These are phyloP conservation scores for Petrea volubilis DNA, from an alignment of 257 asterid genomes.

Conservation along the genomic window DNA sequence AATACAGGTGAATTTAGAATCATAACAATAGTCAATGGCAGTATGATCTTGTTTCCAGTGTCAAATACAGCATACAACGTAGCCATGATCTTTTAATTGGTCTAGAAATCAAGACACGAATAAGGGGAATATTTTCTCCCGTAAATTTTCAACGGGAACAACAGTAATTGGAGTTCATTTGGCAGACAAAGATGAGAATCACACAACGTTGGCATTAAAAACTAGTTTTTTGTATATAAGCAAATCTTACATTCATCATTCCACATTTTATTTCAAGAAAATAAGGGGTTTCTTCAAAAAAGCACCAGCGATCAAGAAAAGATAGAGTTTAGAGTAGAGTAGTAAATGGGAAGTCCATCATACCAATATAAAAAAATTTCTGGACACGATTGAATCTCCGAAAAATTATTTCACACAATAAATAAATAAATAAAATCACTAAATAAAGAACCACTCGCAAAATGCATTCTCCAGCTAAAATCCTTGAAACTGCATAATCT, in stretches of 20 bases:
- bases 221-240: background rate
- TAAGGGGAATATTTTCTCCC: background rate
- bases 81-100: background rate
- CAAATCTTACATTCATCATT: background rate
- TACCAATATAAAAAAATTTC: too few species aligned
- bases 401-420: background rate
- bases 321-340: background rate
- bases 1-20: constrained; percentile 11
- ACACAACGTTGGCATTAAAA: background rate
- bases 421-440: background rate
- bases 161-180: background rate
- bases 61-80: too few species aligned
- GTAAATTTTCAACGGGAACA: background rate
- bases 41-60: too few species aligned
- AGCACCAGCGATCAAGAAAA: background rate
- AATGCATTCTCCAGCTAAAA: background rate
- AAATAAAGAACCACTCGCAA: background rate
- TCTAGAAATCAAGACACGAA: background rate
- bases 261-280: background rate
- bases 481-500: background rate
- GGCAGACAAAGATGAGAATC: background rate
- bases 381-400: too few species aligned
- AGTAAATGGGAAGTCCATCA: background rate
- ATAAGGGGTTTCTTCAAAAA: background rate
- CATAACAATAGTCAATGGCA: background rate